Percentiles rank a stretch among this genome's conserved stretches.
Conservation (phyloP, 768 basidiomycete species). For the Suillus occidentalis region DNA sequence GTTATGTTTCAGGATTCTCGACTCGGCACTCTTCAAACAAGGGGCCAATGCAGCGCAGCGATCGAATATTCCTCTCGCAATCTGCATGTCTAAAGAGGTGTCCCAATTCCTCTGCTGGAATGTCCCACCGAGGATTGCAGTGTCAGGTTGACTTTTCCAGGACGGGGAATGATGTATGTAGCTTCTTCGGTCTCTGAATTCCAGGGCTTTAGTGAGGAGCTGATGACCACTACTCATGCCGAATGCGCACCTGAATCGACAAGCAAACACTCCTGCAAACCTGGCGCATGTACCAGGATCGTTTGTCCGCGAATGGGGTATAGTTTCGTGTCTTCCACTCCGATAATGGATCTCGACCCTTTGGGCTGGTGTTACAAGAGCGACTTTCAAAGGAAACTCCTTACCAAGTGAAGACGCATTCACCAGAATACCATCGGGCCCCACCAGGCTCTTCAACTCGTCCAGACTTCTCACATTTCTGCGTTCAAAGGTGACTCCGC, state of each 20-base stretch:
- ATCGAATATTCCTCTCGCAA: constrained; percentile 45
- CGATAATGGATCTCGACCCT: constrained; percentile 74
- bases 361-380: constrained; percentile 2
- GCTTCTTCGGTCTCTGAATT: constrained; percentile 25
- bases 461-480: constrained; percentile 43
- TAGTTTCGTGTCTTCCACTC: constrained; percentile 74
- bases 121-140: constrained; percentile 58
- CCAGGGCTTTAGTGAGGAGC: neutral
- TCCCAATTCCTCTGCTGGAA: constrained; percentile 52
- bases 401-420: constrained; percentile 60
- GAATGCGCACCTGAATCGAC: constrained; percentile 25
- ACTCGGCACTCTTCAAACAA: constrained; percentile 33
- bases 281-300: constrained; percentile 70
- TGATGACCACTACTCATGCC: neutral
- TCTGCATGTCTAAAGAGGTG: constrained; percentile 42
- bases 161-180: constrained; percentile 66
- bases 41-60: constrained; percentile 43
- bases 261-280: constrained; percentile 42
- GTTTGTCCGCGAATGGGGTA: constrained; percentile 86
- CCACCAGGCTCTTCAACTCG: constrained; percentile 43
- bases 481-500: constrained; percentile 46
- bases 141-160: constrained; percentile 42
- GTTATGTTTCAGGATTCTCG: constrained; percentile 50
- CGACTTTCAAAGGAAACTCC: neutral
- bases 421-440: constrained; percentile 42